Percentiles rank a stretch among this genome's conserved stretches.
phyloP scores from a whole-genome alignment of 1,284 basidiomycete species.

The Cystobasidium slooffiae region DNA sequence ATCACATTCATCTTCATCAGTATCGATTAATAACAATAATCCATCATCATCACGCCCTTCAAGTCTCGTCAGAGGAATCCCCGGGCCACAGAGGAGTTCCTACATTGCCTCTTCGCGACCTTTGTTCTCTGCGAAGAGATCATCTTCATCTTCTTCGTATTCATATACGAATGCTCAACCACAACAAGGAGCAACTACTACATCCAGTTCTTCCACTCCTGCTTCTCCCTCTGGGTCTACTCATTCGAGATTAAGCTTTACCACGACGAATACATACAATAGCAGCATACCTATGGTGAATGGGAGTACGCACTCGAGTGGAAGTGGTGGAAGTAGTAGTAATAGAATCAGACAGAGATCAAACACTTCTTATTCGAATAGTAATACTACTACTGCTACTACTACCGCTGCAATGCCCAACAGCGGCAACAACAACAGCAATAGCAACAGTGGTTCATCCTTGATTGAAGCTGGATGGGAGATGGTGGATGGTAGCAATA shows the following conservation, averaged over 20 bases:
- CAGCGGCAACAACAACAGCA: not conserved
- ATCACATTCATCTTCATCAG: not conserved
- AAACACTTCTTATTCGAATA: not conserved
- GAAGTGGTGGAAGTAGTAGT: not conserved
- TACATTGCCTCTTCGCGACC: constrained; percentile 27
- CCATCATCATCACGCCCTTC: not conserved
- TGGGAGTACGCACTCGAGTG: not conserved
- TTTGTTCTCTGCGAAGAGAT: constrained; percentile 4
- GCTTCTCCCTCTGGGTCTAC: not conserved
- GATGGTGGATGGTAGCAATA: constrained; percentile 14
- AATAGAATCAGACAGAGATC: not conserved
- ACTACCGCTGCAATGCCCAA: not conserved
- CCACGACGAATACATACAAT: not conserved
- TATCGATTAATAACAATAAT: not conserved
- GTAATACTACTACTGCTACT: not conserved
- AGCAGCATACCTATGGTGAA: constrained; percentile 23
- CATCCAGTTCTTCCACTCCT: not conserved
- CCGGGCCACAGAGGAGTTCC: constrained; percentile 27
- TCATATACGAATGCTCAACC: not conserved
- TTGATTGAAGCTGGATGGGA: constrained; percentile 20
- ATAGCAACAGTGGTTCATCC: not conserved
- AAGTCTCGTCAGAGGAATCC: constrained; percentile 6
- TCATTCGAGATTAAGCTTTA: not conserved
- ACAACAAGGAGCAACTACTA: not conserved
- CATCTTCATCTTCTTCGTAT: not conserved